Percentiles rank a stretch among this genome's conserved stretches.
These are phyloP conservation scores for Irpex sp. DNA, from an alignment of 1,284 basidiomycete genomes.

Conservation along the genomic window DNA sequence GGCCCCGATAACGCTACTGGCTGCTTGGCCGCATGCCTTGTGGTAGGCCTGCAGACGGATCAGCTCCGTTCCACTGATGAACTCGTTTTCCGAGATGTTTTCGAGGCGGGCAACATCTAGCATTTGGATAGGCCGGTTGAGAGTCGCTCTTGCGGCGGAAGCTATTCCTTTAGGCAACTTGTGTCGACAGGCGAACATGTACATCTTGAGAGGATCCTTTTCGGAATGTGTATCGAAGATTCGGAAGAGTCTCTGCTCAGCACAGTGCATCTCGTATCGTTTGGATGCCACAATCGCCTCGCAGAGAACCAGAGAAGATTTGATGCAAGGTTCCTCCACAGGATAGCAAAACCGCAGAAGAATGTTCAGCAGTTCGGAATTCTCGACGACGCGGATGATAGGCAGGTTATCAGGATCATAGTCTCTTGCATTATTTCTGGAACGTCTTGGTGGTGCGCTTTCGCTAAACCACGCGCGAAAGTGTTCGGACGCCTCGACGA, in stretches of 20 bases:
- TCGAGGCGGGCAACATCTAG: not conserved
- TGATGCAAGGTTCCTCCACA: constrained; percentile 14
- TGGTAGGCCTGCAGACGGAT: constrained; percentile 3
- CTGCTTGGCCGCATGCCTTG: not conserved
- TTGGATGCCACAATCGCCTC: constrained; percentile 15
- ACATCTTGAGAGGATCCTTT: constrained; percentile 2
- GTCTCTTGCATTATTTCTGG: not conserved
- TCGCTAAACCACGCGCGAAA: constrained; percentile 38
- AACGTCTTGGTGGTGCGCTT: constrained; percentile 15
- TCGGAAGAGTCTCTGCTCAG: not conserved
- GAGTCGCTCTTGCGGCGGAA: constrained; percentile 4
- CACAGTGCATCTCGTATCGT: constrained; percentile 20
- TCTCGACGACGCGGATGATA: constrained; percentile 32
- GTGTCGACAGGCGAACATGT: constrained; percentile 4
- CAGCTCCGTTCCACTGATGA: not conserved
- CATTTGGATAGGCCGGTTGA: not conserved
- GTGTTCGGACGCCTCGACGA: constrained; percentile 31
- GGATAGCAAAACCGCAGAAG: constrained; percentile 39
- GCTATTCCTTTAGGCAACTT: not conserved
- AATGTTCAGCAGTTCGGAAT: constrained; percentile 26
- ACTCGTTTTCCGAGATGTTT: not conserved
- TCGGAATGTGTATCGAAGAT: not conserved
- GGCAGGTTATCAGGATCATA: constrained; percentile 20
- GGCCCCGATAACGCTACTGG: not conserved
- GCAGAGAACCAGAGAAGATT: constrained; percentile 11